A percentile compares a stretch with the other conserved stretches of the same genome.
phyloP scores from a whole-genome alignment of 805 yeast genomes.

The Pichia paraexigua region DNA sequence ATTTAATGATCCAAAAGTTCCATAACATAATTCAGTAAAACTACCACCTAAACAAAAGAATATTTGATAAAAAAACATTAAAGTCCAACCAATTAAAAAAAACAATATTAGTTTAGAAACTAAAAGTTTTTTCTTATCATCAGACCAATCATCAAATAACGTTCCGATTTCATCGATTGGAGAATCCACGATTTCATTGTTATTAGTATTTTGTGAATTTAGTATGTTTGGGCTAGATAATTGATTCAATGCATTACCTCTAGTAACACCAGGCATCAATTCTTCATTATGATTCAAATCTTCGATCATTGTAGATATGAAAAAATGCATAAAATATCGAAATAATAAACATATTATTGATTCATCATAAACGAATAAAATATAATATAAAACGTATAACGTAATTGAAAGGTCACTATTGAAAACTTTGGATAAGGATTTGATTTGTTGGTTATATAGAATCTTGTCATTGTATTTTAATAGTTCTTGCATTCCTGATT shows the following conservation, averaged over 20 bases:
- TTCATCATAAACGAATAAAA: constrained; percentile 10
- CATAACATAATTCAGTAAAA: constrained; percentile 12
- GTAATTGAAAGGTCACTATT: not conserved
- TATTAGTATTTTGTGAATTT: not conserved
- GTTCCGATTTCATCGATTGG: not conserved
- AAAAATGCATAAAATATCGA: constrained; percentile 4
- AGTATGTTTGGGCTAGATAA: not conserved
- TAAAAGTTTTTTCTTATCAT: not conserved
- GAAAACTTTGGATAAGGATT: not conserved
- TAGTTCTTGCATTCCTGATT: not conserved
- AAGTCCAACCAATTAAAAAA: constrained; percentile 17
- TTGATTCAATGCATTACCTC: not conserved
- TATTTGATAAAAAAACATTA: constrained; percentile 31
- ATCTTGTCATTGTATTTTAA: not conserved
- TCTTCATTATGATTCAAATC: not conserved
- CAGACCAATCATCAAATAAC: not conserved
- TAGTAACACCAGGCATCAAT: constrained; percentile 1
- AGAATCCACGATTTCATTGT: not conserved
- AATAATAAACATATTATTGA: constrained; percentile 3
- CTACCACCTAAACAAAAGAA: constrained; percentile 24
- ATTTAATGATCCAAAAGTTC: not conserved
- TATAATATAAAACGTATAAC: constrained; percentile 5
- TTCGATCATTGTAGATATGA: constrained; percentile 1
- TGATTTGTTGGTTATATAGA: constrained; percentile 1
- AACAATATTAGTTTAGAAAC: constrained; percentile 16